Conservation (phyloP, 2,329 filamentous ascomycete genomes). For the Juglanconis juglandina region DNA sequence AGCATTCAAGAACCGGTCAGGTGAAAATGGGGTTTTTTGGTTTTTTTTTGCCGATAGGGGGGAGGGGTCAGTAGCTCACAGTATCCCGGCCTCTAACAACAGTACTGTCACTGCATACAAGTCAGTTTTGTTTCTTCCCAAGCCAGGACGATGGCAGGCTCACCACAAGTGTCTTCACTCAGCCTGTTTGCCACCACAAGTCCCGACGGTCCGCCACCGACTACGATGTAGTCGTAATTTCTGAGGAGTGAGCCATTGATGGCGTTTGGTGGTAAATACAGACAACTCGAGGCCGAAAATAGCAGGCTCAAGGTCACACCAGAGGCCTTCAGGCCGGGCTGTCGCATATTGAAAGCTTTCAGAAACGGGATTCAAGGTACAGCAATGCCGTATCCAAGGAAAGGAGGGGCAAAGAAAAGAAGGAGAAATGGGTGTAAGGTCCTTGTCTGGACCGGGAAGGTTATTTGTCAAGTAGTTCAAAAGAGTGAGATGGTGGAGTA, state of each 20-base stretch:
- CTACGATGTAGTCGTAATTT: slow-evolving; percentile 37
- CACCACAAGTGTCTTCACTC: slow-evolving; percentile 32
- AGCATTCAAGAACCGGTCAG: not conserved
- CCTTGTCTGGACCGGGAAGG: not conserved
- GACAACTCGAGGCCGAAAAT: not conserved
- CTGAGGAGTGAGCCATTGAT: slow-evolving; percentile 1
- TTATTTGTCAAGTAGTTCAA: not conserved
- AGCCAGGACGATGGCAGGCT: not conserved
- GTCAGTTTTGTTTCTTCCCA: not conserved
- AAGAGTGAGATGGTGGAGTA: not conserved
- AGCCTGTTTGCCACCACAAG: slow-evolving; percentile 42
- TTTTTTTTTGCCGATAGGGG: not conserved
- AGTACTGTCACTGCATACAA: slow-evolving; percentile 17
- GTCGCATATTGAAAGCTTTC: not conserved
- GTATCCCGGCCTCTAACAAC: slow-evolving; percentile 20
- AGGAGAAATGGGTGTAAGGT: not conserved
- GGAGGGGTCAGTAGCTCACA: slow-evolving; percentile 12
- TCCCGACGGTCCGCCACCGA: slow-evolving; percentile 45
- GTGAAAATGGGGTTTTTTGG: too few relatives aligned
- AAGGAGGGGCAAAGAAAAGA: not conserved
- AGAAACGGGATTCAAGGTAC: not conserved
- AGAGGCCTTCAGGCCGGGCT: not conserved
- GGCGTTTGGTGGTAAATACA: slow-evolving; percentile 8
- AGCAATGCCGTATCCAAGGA: too few relatives aligned
- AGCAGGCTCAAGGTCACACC: not conserved